These are phyloP conservation scores for Mortierella sp. DNA, from an alignment of 371 early-diverging fungal species.

Conservation along the genomic window DNA sequence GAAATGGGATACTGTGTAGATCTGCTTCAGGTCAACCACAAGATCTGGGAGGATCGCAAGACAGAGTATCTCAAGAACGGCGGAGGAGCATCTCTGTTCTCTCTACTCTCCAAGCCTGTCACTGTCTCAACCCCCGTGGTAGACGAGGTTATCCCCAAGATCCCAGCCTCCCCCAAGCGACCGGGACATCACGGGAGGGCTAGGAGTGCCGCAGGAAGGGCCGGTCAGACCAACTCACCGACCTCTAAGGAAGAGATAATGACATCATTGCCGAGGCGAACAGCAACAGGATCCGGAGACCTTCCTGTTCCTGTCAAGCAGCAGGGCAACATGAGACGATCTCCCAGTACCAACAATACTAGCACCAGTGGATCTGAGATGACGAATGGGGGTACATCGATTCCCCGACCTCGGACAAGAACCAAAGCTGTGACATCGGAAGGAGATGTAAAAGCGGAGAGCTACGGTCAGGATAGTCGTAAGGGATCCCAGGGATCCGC, in stretches of 20 bases:
- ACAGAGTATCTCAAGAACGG: constrained; percentile 49
- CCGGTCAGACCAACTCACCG: background rate
- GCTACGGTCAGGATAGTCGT: constrained; percentile 9
- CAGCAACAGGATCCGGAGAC: background rate
- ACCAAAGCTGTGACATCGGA: constrained; percentile 34
- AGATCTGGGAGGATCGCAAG: constrained; percentile 53
- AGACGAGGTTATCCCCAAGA: constrained; percentile 14
- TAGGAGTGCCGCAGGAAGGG: constrained; percentile 17
- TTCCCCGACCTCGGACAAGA: constrained; percentile 38
- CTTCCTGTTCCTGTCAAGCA: constrained; percentile 1
- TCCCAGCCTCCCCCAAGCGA: constrained; percentile 18
- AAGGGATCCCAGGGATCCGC: constrained; percentile 10
- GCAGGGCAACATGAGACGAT: constrained; percentile 3
- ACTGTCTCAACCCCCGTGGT: constrained; percentile 16
- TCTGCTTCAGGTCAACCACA: constrained; percentile 47
- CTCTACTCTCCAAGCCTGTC: background rate
- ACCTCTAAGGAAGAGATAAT: background rate
- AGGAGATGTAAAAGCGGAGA: constrained; percentile 6
- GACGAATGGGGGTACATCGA: constrained; percentile 16
- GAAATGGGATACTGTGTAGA: constrained; percentile 58
- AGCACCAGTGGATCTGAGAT: background rate
- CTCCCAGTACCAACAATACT: background rate
- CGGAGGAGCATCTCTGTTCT: background rate
- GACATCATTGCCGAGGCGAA: background rate
- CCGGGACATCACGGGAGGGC: constrained; percentile 9